Evolutionary conservation across 1,284 basidiomycete species (phyloP).

Genomic region (Taiwanofungus camphoratus): DNA sequence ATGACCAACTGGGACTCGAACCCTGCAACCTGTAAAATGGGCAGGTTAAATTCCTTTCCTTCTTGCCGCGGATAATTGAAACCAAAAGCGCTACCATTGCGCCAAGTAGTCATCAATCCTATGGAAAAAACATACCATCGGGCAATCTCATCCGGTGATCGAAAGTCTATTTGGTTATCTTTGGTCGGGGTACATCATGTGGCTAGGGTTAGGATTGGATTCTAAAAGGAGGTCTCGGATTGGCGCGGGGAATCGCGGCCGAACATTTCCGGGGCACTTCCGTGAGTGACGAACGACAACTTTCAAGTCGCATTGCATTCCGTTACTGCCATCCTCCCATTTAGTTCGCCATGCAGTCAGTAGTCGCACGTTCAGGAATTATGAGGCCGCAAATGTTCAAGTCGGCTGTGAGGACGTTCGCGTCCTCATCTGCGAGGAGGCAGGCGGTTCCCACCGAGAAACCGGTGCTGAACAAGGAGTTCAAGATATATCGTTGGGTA

Average conservation of each 20-base stretch:
- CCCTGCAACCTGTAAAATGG: too few species aligned
- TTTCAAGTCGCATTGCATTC: neutral
- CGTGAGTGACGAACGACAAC: constrained; percentile 5
- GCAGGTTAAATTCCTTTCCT: too few species aligned
- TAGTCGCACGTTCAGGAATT: constrained; percentile 6
- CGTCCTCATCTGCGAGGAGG: constrained; percentile 28
- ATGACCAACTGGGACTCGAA: too few species aligned
- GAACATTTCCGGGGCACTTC: constrained; percentile 7
- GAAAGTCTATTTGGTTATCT: too few species aligned
- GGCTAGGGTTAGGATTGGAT: neutral
- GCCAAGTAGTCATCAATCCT: too few species aligned
- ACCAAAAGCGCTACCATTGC: too few species aligned
- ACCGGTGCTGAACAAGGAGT: constrained; percentile 64
- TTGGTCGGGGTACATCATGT: too few species aligned
- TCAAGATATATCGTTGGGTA: constrained; percentile 97
- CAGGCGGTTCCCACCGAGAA: constrained; percentile 38
- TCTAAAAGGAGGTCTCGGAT: neutral
- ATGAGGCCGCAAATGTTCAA: constrained; percentile 2
- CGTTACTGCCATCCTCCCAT: neutral
- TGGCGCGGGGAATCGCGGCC: constrained; percentile 6
- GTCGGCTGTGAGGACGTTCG: constrained; percentile 28
- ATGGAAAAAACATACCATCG: too few species aligned
- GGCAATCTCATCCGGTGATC: too few species aligned
- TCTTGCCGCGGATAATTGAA: too few species aligned
- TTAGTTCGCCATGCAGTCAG: constrained; percentile 8